These are phyloP conservation scores for Pythium biforme DNA, from an alignment of 352 stramenopile genomes.

Conservation along the genomic window DNA sequence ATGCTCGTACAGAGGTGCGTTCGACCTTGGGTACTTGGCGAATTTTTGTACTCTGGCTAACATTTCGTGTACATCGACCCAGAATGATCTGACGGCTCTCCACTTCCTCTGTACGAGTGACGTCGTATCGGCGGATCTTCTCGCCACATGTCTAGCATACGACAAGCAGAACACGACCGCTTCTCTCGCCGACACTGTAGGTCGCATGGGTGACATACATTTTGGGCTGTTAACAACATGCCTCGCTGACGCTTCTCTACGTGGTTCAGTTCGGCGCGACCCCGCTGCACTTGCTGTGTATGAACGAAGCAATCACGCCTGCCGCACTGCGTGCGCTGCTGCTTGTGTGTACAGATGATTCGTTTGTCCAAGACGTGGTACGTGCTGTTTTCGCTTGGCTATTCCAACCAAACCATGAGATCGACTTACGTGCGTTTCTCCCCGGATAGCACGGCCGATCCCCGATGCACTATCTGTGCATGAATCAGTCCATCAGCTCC, in stretches of 20 bases:
- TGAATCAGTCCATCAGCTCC: slow-evolving; percentile 50
- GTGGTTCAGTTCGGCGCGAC: slow-evolving; percentile 47
- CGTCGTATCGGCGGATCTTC: slow-evolving; percentile 34
- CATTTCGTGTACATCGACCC: neutral
- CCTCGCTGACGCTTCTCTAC: neutral
- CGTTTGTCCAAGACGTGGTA: slow-evolving; percentile 53
- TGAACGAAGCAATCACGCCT: slow-evolving; percentile 47
- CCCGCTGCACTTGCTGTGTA: slow-evolving; percentile 63
- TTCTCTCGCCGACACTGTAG: slow-evolving; percentile 20
- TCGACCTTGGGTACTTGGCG: neutral
- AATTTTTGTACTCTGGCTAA: neutral
- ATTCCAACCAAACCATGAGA: neutral
- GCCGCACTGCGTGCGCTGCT: slow-evolving; percentile 40
- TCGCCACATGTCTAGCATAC: slow-evolving; percentile 39
- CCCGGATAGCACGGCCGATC: slow-evolving; percentile 43
- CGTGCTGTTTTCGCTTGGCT: neutral
- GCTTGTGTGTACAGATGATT: slow-evolving; percentile 40
- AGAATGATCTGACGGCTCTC: slow-evolving; percentile 46
- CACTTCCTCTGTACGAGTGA: slow-evolving; percentile 58
- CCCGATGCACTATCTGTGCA: slow-evolving; percentile 72
- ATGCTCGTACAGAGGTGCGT: slow-evolving; percentile 34
- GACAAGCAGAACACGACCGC: slow-evolving; percentile 35
- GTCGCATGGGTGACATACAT: neutral
- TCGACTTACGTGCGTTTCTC: too few species aligned
- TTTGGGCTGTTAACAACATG: too few species aligned